Conservation (phyloP, 1,284 basidiomycete species). For the Ustanciosporium gigantosporum region DNA sequence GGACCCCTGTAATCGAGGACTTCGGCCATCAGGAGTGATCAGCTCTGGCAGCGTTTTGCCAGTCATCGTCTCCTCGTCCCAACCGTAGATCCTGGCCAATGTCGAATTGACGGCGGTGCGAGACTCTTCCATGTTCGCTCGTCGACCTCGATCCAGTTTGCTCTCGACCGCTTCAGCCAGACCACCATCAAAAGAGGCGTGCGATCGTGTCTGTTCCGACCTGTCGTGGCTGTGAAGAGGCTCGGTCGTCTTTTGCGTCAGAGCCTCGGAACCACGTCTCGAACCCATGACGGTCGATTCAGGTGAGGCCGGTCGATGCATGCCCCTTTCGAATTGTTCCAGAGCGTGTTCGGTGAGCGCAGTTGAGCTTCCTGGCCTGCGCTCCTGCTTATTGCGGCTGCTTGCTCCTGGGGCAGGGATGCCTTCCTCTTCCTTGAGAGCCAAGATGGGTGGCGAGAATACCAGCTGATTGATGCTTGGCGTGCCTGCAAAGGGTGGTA, state of each 20-base stretch:
- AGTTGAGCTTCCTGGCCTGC: no score
- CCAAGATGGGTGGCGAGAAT: neutral
- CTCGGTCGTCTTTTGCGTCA: constrained; percentile 27
- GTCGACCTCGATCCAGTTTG: neutral
- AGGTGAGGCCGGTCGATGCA: constrained; percentile 24
- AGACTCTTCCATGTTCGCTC: neutral
- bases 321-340: constrained; percentile 18
- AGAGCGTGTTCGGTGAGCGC: constrained; percentile 24
- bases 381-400: no score
- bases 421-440: neutral
- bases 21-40: neutral
- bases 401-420: no score
- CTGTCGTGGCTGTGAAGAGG: no score
- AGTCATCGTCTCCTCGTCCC: constrained; percentile 9
- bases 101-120: constrained; percentile 11
- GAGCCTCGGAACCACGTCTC: constrained; percentile 31
- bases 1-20: neutral
- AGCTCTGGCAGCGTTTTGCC: neutral
- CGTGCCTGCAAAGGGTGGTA: neutral
- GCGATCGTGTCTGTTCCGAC: neutral
- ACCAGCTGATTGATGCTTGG: neutral
- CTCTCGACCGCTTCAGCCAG: neutral
- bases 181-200: neutral
- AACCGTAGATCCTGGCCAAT: constrained; percentile 26
- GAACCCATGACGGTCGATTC: constrained; percentile 40